A percentile compares a stretch with the other conserved stretches of the same genome.
These are phyloP conservation scores for Salix dunnii DNA, from an alignment of 345 rosid species.

Conservation along the genomic window DNA sequence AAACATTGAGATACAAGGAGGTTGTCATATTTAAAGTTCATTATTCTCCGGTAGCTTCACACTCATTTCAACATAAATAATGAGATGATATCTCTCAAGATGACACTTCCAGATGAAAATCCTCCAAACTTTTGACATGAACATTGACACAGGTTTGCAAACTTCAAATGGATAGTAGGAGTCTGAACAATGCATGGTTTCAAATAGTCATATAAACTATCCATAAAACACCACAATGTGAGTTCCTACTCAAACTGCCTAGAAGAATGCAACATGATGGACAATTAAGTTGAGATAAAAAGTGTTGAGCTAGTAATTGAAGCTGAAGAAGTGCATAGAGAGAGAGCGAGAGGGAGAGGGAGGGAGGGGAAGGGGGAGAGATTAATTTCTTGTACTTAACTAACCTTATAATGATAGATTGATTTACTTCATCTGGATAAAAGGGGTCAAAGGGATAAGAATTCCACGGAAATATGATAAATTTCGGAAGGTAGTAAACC, in stretches of 20 bases:
- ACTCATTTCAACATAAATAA: neutral
- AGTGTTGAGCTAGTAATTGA: neutral
- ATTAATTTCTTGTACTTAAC: slow-evolving; percentile 21
- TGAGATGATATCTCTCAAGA: neutral
- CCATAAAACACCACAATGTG: neutral
- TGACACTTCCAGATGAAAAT: neutral
- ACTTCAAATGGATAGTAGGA: neutral
- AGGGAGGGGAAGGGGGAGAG: neutral
- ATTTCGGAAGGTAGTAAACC: neutral
- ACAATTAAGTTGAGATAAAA: neutral
- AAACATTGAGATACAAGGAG: neutral
- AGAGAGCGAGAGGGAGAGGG: neutral
- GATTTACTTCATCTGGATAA: slow-evolving; percentile 92
- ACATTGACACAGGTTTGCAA: neutral
- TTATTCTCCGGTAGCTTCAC: neutral
- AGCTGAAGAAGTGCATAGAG: slow-evolving; percentile 6
- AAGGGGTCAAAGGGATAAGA: slow-evolving; percentile 32
- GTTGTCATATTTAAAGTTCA: neutral
- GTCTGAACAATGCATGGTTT: neutral
- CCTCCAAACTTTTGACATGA: neutral
- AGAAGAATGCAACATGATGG: neutral
- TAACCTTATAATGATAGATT: slow-evolving; percentile 97
- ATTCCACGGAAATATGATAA: neutral
- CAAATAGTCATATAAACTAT: neutral
- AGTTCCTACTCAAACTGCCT: neutral